Evolutionary conservation across 768 basidiomycete species (phyloP), one percentile per base, ranked within the genome.

Genomic region (Tylopilus felleus): DNA sequence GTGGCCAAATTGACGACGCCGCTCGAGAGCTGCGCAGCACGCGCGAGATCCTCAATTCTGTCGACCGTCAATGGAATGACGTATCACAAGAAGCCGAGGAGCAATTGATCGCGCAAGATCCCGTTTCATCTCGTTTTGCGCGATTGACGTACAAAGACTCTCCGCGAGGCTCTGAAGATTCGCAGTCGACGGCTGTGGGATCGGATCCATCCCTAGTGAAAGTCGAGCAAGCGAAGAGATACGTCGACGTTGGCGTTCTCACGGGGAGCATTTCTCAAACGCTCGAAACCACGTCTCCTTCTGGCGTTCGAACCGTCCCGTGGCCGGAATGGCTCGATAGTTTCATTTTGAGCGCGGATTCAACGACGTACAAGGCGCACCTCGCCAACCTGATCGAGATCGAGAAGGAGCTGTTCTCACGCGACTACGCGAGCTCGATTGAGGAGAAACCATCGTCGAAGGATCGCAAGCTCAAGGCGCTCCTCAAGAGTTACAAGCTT

Each of bases 161-260:
- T 1, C 75, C 79, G 14, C 77, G 84, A 50, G 84, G 80, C 45
- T 88, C 86, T n/a, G 79, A 81, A 62, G 85, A 86, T 65, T 88
- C 86, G 1, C 79, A 83, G 49, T 63, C 64, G 22, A 87, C 85
- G 0, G 75, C 76, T 17, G 81, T 85, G 23, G 61, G 58, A 21
- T 36, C 61, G 40, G 62, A 64, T 49, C 35, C 23, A 7, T 40
- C 29, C 6, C 31, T 53, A 1, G 21, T 49, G 13, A 69, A 66
- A 47, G 57, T 45, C 13, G 58, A 60, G 17, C 51, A 61, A 35
- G 36, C n/a, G 13, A 65, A 63, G 39, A 36, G 40, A 35, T 63
- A 63, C 16, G 52, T 41, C 1, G 60, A 68, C 22, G 57, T 45
- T 38, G 61, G 48, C 16, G 60, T 66, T 38, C 57, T 55, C 33